Evolutionary conservation across 805 yeast species (phyloP), one percentile per base, ranked within the genome.

Genomic region (Wickerhamia fluorescens): DNA sequence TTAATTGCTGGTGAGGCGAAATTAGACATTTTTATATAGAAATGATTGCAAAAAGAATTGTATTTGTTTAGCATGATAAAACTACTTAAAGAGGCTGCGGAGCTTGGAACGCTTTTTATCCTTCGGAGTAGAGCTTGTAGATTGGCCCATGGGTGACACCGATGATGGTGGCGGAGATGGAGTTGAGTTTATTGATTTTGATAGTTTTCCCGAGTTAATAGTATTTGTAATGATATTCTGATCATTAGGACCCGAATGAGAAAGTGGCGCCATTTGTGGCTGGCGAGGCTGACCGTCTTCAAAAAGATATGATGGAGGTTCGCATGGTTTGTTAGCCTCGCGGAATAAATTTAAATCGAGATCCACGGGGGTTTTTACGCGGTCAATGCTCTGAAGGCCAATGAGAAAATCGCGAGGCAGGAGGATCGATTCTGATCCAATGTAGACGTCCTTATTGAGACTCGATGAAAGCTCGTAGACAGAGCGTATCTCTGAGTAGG

Each of bases 371-470:
- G 54, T 52, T 31, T 61, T 61, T 14, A 42, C 56, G 7, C 44
- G 46, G 34, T 62, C 68, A 16, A 62, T 57, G 19, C 53, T 45
- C 36, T 62, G 69, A 10, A 64, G 45, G 2, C 69, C 70, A 33
- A 61, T 60, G 26, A 64, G 44, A 33, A 61, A 64, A 36, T 61
- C 68, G 11, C 68, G 44, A 4, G 85, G 82, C 7, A 75, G 73
- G 36, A 84, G 56, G 2, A 85, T 54, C 30, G 79, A 75, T 49
- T 83, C 94, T 9, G 88, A 75, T 0, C 97, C 97, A 34, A 89
- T 58, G 36, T 79, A 73, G 11, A 92, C 70, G 36, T 86, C 95
- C 47, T 75, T 78, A 45, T 80, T 73, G 33, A 73, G 64, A 25
- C 67, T 52, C 11, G 60, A 54, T 6, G 85, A 71, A 26, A 86